Base-by-base conservation (phyloP, 106 monocot genomes). In the Allium sativum region DNA sequence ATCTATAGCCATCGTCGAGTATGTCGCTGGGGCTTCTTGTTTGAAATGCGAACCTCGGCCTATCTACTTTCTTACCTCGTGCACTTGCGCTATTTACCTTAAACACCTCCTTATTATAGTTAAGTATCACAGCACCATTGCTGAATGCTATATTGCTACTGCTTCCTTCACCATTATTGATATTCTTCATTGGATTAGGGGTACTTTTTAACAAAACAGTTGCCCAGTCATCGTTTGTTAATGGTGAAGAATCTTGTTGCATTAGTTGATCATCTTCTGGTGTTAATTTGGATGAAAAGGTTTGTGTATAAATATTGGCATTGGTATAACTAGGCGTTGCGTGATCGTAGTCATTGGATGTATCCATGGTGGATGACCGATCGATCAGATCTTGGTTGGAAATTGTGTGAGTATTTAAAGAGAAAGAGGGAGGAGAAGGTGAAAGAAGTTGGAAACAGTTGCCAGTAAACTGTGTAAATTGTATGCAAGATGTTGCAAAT, bases 31-130 rank as follows among this genome's bases (percentile, higher is more conserved):
- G 67, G 22, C 88, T 88, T 81, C 75, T 74, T 13, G 88, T 88
- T 67, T 84, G 88, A 59, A 88, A 88, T 5, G 74, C 88, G 40
- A 88, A 81, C 66, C 84, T 81, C 44, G 88, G 88, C 52, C 69
- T 46, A 13, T 42, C 73, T 21, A 18, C 57, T 59, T 66, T 84
- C 84, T 76, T 89, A 48, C 17, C 53, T 60, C 62, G 62, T 21
- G 70, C 64, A 1, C 40, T 43, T 21, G 70, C 62, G 1, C 40
- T 43, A 3, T 16, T 15, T 3, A 50, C 48, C 68, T 67, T 75
- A 18, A 16, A 14, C 21, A 46, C 5, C 12, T 40, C 18, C 31
- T 5, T 31, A 5, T 31, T 31, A 31, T 31, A 1, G 31, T 31
- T 31, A 31, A 2, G 5, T 5, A 31, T 31, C 5, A 5, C 31